phyloP scores from a whole-genome alignment of 805 yeast genomes.

The Kazachstania kunashirensis region DNA sequence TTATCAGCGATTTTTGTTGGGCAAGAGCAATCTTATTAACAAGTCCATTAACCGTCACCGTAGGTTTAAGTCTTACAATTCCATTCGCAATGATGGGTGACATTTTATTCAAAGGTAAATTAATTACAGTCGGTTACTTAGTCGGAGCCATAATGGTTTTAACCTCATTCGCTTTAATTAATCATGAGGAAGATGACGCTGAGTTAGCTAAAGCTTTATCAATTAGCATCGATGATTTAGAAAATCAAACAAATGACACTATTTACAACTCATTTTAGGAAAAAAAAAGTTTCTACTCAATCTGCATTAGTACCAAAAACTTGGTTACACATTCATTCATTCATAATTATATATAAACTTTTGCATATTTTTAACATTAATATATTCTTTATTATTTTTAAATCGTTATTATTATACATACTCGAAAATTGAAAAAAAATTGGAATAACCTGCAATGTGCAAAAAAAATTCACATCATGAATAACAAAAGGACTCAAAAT shows the following conservation, averaged over 20 bases:
- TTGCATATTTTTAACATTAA: neutral
- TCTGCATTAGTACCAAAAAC: no score
- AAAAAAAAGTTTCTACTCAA: no score
- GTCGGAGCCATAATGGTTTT: constrained; percentile 73
- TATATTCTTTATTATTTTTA: neutral
- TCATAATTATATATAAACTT: neutral
- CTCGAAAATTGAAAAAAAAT: no score
- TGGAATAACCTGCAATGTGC: no score
- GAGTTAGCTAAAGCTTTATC: neutral
- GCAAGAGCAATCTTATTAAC: constrained; percentile 84
- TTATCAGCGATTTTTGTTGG: constrained; percentile 85
- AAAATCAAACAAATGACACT: neutral
- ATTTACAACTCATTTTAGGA: neutral
- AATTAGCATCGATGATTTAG: neutral
- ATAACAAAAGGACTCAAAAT: no score
- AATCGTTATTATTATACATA: neutral
- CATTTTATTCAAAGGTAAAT: constrained; percentile 51
- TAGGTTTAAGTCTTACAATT: constrained; percentile 84
- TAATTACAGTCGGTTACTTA: constrained; percentile 48
- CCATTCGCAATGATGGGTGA: constrained; percentile 93
- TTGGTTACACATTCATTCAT: neutral
- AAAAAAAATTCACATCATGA: no score
- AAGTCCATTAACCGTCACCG: constrained; percentile 85
- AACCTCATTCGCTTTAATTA: constrained; percentile 67
- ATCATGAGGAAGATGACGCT: constrained; percentile 43